Base-by-base conservation (phyloP, 495 filamentous ascomycete species). In the Chaetomium fimeti region DNA sequence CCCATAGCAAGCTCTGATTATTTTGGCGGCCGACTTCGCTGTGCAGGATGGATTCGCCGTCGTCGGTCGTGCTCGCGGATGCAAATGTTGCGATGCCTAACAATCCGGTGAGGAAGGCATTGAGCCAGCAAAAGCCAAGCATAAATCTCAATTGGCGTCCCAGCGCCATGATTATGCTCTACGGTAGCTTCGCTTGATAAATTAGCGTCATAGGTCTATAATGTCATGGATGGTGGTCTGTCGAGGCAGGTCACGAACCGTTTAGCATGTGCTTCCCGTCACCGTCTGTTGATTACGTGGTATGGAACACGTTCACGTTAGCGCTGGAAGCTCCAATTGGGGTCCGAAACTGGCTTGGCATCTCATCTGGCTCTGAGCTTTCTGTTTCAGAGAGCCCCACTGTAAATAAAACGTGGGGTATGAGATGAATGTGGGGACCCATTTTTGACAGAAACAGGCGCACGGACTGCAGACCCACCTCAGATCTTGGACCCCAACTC, bases 1-100 rank as follows among this genome's bases (percentile, higher is more conserved):
- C 95, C 94, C 94, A 98, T 85, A 97, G 79, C 65, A 98, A 81
- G 65, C 88, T 92, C 68, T 95, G 81, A 72, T 96, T 96, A 69
- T 88, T 90, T 60, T 86, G 79, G 42, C 81, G 78, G 54, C 77
- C 83, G 63, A 84, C 72, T 69, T 87, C 82, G 64, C 71, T 74
- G 67, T 73, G 79, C 43, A 84, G 73, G 51, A 84, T 75, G 36
- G 73, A 72, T 58, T 81, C 73, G 65, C 70, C 75, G 47, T 72
- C 61, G 62, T 69, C 73, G 49, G 69, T 55, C 0, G 65, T 48
- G 8, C 66, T 62, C 29, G 42, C 61, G 5, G 63, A 43, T 6
- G 64, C 43, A 8, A 47, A 36, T 2, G 48, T 32, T 12, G 63
- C 27, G 20, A 66, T 16, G 52, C 60, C 58, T 36, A 36, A 9